Conservation (phyloP, 2,329 filamentous ascomycete genomes). For the Verticillium dahliae region DNA sequence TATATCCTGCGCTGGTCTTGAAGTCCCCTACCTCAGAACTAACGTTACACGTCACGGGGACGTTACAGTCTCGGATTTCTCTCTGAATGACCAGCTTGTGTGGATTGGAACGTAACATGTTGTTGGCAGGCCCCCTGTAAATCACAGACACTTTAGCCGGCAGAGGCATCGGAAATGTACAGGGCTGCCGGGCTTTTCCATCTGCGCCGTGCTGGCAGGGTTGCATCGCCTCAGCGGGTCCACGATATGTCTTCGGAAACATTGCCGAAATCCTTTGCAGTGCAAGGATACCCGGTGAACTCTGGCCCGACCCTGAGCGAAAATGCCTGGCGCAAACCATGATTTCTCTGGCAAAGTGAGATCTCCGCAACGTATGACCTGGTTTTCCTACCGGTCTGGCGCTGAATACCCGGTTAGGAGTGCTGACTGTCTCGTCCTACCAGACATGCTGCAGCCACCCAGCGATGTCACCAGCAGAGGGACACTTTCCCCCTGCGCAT, state of each 20-base stretch:
- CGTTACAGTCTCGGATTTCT: neutral
- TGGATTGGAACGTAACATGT: neutral
- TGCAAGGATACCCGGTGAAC: conserved; percentile 3
- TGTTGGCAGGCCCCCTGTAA: neutral
- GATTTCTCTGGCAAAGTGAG: neutral
- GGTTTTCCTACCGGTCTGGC: neutral
- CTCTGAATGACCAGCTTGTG: neutral
- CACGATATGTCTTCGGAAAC: neutral
- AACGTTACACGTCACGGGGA: neutral
- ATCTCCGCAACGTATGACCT: neutral
- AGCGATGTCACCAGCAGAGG: neutral
- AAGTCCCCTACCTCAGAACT: neutral
- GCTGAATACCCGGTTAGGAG: neutral
- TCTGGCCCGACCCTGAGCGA: neutral
- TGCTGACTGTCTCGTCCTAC: neutral
- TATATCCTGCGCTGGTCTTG: neutral
- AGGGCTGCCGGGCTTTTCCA: neutral
- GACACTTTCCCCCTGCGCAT: neutral
- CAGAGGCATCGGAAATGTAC: neutral
- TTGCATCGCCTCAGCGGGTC: neutral
- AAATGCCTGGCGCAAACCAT: neutral
- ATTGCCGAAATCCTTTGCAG: neutral
- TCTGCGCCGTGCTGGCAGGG: neutral
- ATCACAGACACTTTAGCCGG: neutral
- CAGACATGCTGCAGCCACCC: neutral